Base-by-base conservation (phyloP, 2,329 filamentous ascomycete species). In the Colletotrichum orchidophilum region DNA sequence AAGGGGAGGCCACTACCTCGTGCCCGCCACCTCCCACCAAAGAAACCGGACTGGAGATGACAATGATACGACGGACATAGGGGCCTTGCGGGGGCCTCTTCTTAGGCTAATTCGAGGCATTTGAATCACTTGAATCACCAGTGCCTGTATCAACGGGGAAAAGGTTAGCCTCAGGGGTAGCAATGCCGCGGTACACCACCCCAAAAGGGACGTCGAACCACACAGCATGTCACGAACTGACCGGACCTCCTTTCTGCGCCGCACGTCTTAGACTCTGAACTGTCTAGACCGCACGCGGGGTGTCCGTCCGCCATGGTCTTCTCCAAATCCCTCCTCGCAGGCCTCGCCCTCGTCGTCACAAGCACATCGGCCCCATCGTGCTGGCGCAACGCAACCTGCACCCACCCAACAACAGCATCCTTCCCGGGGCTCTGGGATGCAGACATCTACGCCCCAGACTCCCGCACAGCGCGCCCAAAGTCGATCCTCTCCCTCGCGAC, bases 401-500 rank as follows among this genome's bases (percentile, higher is more conserved):
- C 81, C 24, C 85, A 85, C 3, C 85, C 87, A 3, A 76, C 77
- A 11, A 77, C 84, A 6, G 77, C 85, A 7, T 83, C 88, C 0
- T 91, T 91, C 72, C 82, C 84, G 2, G 89, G 89, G 1, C 78
- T 79, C 18, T 91, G 90, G 89, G 86, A 91, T 35, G 77, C 82
- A 1, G 87, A 89, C 74, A 91, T 88, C 59, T 90, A 85, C 73
- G 85, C 89, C 1, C 88, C 89, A 0, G 66, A 80, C 6, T 86
- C 86, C 2, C 82, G 90, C 42, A 86, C 78, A 5, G 82, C 90
- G 3, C 75, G 77, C 3, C 89, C 89, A 1, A 78, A 78, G 53
- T 82, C 78, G 18, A 80, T 85, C 24, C 80, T 87, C 4, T 81
- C 80, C 3, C 76, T 80, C 1, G 75, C 74, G 4, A 81, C 75